Base-by-base conservation (phyloP, 2,329 filamentous ascomycete species). In the Xylaria sp. region DNA sequence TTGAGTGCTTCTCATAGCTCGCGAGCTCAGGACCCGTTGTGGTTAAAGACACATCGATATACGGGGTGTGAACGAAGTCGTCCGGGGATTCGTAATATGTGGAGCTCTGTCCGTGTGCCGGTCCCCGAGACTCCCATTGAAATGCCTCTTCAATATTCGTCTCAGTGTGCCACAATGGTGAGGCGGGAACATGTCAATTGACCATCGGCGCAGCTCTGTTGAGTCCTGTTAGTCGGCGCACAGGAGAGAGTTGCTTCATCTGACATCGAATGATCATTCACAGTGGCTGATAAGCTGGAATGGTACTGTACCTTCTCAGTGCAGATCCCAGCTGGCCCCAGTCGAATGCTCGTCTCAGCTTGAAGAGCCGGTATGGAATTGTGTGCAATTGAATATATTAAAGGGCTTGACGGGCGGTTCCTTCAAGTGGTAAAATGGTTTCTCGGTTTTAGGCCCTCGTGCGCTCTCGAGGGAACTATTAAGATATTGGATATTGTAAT, bases 1-100 rank as follows among this genome's bases (percentile, higher is more conserved):
- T 48, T 63, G 63, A 59, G 61, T 48, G 57, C 61, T 63, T 58
- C 60, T 68, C 68, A 71, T 71, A 66, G 59, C 65, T 66, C 48
- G 61, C 60, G 48, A 60, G 40, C 62, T 50, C 50, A 60, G 55
- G 53, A 50, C 44, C 56, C 58, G 63, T 57, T 51, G 52, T 49
- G 49, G 39, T 53, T 42, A 53, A 54, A 61, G 56, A 55, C 49
- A 63, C 65, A 69, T 67, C 66, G 66, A 63, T 65, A 66, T 66
- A 62, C 29, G 62, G n/a, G 54, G 39, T 63, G 59, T 61, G 51
- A 66, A 59, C 55, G 56, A 62, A 46, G 59, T 67, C 59, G 65
- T 60, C 54, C 56, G 56, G 57, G 57, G 54, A 56, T 53, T 66
- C 60, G 62, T 41, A 57, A 58, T 63, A 59, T 61, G 61, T 54